These are phyloP conservation scores for Balansia obtecta DNA, from an alignment of 2,329 filamentous ascomycete species.

Conservation along the genomic window DNA sequence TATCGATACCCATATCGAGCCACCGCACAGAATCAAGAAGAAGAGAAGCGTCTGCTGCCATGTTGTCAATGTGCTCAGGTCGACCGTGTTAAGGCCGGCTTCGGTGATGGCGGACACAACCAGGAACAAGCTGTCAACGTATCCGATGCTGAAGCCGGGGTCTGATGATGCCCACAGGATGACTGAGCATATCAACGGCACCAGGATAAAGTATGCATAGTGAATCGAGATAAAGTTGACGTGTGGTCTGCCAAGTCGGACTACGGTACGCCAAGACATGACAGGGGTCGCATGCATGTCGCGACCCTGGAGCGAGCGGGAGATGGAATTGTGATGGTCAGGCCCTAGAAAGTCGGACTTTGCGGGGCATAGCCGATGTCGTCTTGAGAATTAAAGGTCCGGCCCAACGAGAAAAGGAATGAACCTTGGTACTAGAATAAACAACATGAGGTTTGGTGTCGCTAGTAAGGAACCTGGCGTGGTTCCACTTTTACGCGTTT, in stretches of 20 bases:
- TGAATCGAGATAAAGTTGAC: constrained; percentile 54
- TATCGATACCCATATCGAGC: constrained; percentile 53
- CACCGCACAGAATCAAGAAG: constrained; percentile 52
- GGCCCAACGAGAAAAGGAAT: too few relatives aligned
- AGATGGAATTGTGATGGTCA: neutral
- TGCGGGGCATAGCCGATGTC: neutral
- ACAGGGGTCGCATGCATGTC: neutral
- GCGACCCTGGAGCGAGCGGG: neutral
- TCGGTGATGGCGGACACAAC: constrained; percentile 54
- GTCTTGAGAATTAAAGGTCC: too few relatives aligned
- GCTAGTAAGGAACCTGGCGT: too few relatives aligned
- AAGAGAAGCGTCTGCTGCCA: constrained; percentile 58
- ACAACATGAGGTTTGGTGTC: too few relatives aligned
- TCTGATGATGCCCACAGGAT: constrained; percentile 49
- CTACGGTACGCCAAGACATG: neutral
- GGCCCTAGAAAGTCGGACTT: neutral
- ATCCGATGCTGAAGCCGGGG: constrained; percentile 38
- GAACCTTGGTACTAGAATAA: too few relatives aligned
- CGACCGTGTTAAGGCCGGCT: constrained; percentile 55
- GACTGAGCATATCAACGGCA: constrained; percentile 40
- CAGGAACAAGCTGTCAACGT: constrained; percentile 54
- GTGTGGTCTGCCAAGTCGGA: constrained; percentile 20
- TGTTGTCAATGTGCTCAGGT: constrained; percentile 49
- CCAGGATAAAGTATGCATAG: constrained; percentile 52
- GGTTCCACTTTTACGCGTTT: too few relatives aligned